Percentiles rank a stretch among this genome's conserved stretches.
Evolutionary conservation across 257 asterid genomes (phyloP).

Genomic region (Petunia axillaris): DNA sequence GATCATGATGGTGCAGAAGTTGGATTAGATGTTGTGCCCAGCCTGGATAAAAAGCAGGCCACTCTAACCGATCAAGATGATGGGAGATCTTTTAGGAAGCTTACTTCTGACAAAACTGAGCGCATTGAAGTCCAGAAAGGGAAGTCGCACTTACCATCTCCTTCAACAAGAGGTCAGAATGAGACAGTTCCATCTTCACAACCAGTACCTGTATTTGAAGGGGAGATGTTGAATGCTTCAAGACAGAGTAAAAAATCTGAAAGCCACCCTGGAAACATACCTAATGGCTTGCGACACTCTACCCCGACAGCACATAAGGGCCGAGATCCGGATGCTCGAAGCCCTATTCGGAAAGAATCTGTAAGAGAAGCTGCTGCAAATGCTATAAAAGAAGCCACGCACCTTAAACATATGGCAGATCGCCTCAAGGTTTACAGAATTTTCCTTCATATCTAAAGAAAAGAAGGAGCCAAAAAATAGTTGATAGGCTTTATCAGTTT

Average conservation of each 20-base stretch:
- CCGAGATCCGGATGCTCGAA: conserved; percentile 70
- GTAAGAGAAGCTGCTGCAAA: conserved; percentile 79
- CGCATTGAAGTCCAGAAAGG: conserved; percentile 51
- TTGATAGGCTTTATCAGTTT: conserved; percentile 16
- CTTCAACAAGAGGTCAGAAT: conserved; percentile 60
- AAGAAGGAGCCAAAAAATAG: not conserved
- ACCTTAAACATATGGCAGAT: conserved; percentile 95
- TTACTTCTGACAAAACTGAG: conserved; percentile 41
- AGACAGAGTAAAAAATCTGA: conserved; percentile 65
- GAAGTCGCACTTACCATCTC: conserved; percentile 76
- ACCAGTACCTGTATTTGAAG: conserved; percentile 55
- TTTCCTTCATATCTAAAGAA: conserved; percentile 21
- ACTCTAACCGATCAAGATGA: conserved; percentile 46
- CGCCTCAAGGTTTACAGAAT: conserved; percentile 69
- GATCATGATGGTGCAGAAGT: conserved; percentile 42
- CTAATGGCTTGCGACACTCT: conserved; percentile 50
- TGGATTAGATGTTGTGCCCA: conserved; percentile 38
- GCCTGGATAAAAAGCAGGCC: conserved; percentile 55
- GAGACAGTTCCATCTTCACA: conserved; percentile 47
- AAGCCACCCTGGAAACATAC: conserved; percentile 50
- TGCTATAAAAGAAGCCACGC: conserved; percentile 93
- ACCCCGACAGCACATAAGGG: conserved; percentile 61
- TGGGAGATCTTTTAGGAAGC: conserved; percentile 57
- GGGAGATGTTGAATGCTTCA: conserved; percentile 48
- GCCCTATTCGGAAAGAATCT: conserved; percentile 84